Evolutionary conservation across 768 basidiomycete species (phyloP).

Genomic region (Pleurotus pulmonarius): DNA sequence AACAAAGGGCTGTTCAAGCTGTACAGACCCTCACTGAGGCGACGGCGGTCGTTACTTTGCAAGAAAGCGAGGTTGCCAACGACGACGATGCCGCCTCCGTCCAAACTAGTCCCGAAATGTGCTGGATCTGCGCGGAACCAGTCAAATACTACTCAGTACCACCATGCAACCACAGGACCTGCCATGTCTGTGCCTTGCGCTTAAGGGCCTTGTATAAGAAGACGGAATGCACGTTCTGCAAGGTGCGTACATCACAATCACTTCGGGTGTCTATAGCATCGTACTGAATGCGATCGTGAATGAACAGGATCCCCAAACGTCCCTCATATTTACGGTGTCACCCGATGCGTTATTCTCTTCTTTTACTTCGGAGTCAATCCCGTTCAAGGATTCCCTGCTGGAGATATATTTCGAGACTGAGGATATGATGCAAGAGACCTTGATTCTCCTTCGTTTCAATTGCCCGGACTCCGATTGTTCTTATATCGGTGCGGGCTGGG

Average conservation of each 20-base stretch:
- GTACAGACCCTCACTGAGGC: neutral
- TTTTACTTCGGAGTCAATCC: constrained; percentile 50
- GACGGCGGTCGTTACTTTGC: neutral
- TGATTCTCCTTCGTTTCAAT: constrained; percentile 90
- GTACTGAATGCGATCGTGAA: neutral
- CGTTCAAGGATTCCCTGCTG: constrained; percentile 69
- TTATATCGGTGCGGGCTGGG: constrained; percentile 85
- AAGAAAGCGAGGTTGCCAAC: constrained; percentile 1
- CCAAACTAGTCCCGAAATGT: constrained; percentile 30
- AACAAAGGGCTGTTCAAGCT: neutral
- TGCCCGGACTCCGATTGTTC: constrained; percentile 85
- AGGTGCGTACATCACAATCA: constrained; percentile 45
- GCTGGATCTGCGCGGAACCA: constrained; percentile 95
- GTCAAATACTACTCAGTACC: constrained; percentile 88
- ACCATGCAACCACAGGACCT: constrained; percentile 91
- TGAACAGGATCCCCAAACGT: constrained; percentile 63
- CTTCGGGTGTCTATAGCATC: neutral
- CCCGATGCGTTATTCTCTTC: constrained; percentile 57
- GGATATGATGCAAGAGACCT: constrained; percentile 94
- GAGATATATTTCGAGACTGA: constrained; percentile 82
- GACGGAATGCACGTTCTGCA: constrained; percentile 92
- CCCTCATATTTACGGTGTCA: constrained; percentile 73
- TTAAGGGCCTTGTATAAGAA: constrained; percentile 93
- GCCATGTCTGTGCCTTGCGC: constrained; percentile 89
- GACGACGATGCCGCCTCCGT: constrained; percentile 29